These are phyloP conservation scores for Encephalitozoon cuniculi DNA, from an alignment of 371 early-diverging fungal species.

Conservation along the genomic window DNA sequence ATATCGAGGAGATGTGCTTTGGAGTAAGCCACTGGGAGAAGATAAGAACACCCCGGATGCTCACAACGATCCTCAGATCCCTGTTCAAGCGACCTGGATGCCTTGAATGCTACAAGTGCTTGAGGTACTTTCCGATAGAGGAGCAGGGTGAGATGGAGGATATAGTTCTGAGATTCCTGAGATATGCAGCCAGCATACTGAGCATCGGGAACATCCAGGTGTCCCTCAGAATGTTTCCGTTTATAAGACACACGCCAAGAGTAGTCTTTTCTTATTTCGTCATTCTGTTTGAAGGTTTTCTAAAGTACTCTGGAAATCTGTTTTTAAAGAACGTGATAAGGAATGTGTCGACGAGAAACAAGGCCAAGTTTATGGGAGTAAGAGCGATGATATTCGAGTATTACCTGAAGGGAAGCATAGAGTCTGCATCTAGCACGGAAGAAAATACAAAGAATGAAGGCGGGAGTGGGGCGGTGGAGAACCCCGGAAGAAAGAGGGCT, in stretches of 20 bases:
- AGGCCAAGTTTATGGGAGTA: slow-evolving; percentile 2
- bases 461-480: not conserved
- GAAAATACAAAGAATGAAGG: not conserved
- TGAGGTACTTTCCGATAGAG: not conserved
- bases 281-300: not conserved
- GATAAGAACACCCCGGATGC: not conserved
- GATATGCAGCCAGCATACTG: not conserved
- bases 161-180: not conserved
- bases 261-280: slow-evolving; percentile 8
- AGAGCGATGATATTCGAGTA: slow-evolving; percentile 17
- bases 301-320: not conserved
- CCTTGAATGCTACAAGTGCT: not conserved
- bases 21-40: not conserved
- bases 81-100: not conserved
- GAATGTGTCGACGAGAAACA: not conserved
- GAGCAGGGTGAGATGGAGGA: not conserved
- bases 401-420: not conserved
- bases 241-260: not conserved
- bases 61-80: not conserved
- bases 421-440: not conserved
- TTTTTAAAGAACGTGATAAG: not conserved
- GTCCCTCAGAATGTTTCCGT: not conserved
- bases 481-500: not conserved
- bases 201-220: not conserved
- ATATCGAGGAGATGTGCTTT: not conserved